Evolutionary conservation across 1,284 basidiomycete genomes (phyloP).

Genomic region (Mycosarcoma maydis): DNA sequence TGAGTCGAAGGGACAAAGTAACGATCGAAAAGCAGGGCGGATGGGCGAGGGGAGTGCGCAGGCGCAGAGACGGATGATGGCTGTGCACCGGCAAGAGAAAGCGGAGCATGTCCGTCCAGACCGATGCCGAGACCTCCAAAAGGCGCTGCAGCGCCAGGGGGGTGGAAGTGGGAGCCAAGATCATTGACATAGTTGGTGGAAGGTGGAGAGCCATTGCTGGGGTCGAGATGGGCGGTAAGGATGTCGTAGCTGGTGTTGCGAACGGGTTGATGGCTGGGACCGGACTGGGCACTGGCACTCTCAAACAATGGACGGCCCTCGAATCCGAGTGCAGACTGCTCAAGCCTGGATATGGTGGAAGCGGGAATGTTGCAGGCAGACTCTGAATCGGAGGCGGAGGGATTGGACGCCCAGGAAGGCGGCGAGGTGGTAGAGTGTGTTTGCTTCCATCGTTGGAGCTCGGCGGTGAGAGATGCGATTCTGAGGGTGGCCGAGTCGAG

Average conservation of each 20-base stretch:
- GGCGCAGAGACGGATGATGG: neutral
- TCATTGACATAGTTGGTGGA: slow-evolving; percentile 47
- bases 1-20: neutral
- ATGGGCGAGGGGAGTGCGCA: slow-evolving; percentile 8
- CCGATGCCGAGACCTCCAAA: slow-evolving; percentile 46
- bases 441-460: slow-evolving; percentile 72
- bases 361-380: slow-evolving; percentile 19
- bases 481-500: slow-evolving; percentile 77
- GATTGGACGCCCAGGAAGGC: slow-evolving; percentile 8
- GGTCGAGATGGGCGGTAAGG: slow-evolving; percentile 18
- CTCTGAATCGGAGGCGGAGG: slow-evolving; percentile 10
- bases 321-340: slow-evolving; percentile 42
- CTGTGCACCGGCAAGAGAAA: slow-evolving; percentile 4
- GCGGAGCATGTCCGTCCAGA: slow-evolving; percentile 32
- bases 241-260: slow-evolving; percentile 15
- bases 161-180: slow-evolving; percentile 11
- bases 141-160: slow-evolving; percentile 5
- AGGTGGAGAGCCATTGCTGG: slow-evolving; percentile 38
- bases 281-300: slow-evolving; percentile 1
- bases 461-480: slow-evolving; percentile 75
- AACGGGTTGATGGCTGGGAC: slow-evolving; percentile 6
- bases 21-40: slow-evolving; percentile 20
- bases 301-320: slow-evolving; percentile 37
- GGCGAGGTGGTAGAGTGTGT: slow-evolving; percentile 24
- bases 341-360: slow-evolving; percentile 33